These are phyloP conservation scores for Talinum fruticosum DNA, from an alignment of 148 eudicot genomes.

Conservation along the genomic window DNA sequence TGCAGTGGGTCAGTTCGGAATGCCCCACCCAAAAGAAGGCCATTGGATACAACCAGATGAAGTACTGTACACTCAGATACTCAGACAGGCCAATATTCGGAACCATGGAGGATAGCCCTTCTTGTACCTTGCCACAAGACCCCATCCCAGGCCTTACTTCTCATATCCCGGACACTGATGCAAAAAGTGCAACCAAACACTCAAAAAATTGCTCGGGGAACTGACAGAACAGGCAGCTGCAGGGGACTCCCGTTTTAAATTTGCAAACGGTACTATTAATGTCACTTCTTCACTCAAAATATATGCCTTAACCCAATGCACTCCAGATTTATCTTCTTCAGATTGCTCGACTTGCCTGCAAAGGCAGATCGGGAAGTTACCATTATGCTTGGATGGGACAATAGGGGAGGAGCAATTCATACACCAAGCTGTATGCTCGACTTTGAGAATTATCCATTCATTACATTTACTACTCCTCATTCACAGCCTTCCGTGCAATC, in stretches of 20 bases:
- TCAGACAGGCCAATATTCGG: slow-evolving; percentile 25
- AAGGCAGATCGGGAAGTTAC: background rate
- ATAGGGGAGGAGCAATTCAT: background rate
- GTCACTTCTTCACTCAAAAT: background rate
- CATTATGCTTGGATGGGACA: background rate
- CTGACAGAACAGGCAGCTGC: slow-evolving; percentile 3
- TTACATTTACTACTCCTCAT: background rate
- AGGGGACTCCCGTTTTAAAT: slow-evolving; percentile 22
- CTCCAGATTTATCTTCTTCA: slow-evolving; percentile 16
- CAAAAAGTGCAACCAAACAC: background rate
- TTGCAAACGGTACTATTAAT: slow-evolving; percentile 9
- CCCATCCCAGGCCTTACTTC: too few species aligned
- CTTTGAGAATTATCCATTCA: slow-evolving; percentile 3
- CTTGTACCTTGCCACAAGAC: too few species aligned
- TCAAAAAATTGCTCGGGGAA: background rate
- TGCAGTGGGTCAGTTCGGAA: background rate
- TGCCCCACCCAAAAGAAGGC: slow-evolving; percentile 34
- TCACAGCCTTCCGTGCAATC: background rate
- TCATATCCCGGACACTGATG: background rate
- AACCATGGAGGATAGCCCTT: background rate
- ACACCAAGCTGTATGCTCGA: slow-evolving; percentile 4
- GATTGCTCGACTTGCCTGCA: slow-evolving; percentile 17
- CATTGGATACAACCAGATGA: slow-evolving; percentile 14
- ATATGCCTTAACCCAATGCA: slow-evolving; percentile 26
- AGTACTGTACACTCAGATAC: slow-evolving; percentile 32